phyloP scores from a whole-genome alignment of 2,329 filamentous ascomycete genomes.

The Stagonosporopsis chrysanthemi region DNA sequence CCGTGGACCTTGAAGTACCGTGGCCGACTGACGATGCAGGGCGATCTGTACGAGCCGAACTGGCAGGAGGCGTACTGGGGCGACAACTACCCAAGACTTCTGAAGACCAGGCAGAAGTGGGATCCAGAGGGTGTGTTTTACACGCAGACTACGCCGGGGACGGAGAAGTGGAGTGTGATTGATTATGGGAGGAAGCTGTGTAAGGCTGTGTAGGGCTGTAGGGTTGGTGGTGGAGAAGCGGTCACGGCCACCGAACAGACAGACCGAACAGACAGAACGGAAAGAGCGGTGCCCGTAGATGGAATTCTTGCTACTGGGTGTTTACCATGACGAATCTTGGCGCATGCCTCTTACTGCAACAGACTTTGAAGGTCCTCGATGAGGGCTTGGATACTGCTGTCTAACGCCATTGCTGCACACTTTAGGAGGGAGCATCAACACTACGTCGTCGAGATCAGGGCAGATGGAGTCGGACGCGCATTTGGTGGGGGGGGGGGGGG shows the following conservation, averaged over 20 bases:
- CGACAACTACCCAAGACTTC: constrained; percentile 42
- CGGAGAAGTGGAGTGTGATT: constrained; percentile 45
- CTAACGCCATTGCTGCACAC: too few species aligned
- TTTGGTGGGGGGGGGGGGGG: not conserved
- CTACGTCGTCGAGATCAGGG: not conserved
- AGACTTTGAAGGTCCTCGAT: too few species aligned
- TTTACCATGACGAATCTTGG: too few species aligned
- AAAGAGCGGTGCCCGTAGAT: too few species aligned
- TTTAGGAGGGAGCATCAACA: not conserved
- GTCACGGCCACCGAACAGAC: not conserved
- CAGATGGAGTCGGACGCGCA: not conserved
- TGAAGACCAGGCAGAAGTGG: constrained; percentile 42
- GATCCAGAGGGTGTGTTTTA: constrained; percentile 48
- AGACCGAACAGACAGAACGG: too few species aligned
- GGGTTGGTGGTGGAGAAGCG: not conserved
- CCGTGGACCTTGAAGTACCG: not conserved
- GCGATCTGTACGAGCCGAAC: constrained; percentile 47
- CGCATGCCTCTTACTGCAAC: too few species aligned
- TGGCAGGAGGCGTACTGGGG: constrained; percentile 50
- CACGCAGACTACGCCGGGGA: constrained; percentile 45
- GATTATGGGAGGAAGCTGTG: constrained; percentile 48
- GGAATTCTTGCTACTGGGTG: too few species aligned
- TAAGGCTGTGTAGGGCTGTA: constrained; percentile 25
- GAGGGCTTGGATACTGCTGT: not conserved
- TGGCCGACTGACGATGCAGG: constrained; percentile 24